These are phyloP conservation scores for Arachis monticola DNA, from an alignment of 331 rosid genomes.

Conservation along the genomic window DNA sequence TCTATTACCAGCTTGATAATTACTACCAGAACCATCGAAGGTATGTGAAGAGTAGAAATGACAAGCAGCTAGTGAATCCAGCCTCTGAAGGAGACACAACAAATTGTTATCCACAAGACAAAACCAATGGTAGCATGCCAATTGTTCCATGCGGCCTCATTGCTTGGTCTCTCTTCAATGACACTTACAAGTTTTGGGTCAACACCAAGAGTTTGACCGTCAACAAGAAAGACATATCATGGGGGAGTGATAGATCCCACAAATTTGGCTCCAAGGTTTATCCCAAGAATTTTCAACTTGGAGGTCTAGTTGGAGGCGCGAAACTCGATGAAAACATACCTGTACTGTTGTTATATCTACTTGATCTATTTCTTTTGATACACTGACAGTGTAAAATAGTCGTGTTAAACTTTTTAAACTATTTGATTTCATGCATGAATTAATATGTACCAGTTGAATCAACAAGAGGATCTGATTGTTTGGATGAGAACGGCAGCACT, in stretches of 20 bases:
- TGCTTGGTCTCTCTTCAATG: constrained; percentile 95
- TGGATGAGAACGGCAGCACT: constrained; percentile 95
- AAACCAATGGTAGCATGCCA: constrained; percentile 34
- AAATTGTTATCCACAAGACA: constrained; percentile 62
- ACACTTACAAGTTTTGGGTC: constrained; percentile 69
- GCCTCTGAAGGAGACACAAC: constrained; percentile 40
- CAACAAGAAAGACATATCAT: constrained; percentile 76
- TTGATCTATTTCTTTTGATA: background rate
- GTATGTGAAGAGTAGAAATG: constrained; percentile 82
- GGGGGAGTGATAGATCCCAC: constrained; percentile 64
- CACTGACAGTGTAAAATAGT: background rate
- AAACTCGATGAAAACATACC: constrained; percentile 70
- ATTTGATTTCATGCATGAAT: background rate
- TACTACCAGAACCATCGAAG: constrained; percentile 92
- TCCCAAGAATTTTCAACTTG: constrained; percentile 74
- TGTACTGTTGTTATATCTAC: constrained; percentile 32
- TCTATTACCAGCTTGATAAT: constrained; percentile 85
- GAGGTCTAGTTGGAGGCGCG: constrained; percentile 70
- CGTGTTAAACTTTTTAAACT: no score
- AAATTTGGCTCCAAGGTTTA: constrained; percentile 74
- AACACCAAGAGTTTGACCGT: constrained; percentile 49
- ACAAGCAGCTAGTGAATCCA: constrained; percentile 57
- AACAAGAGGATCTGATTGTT: constrained; percentile 91
- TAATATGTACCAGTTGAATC: constrained; percentile 55
- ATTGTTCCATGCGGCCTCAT: constrained; percentile 94